Percentiles rank a stretch among this genome's conserved stretches.
Evolutionary conservation across 805 yeast genomes (phyloP).

Genomic region (Hanseniaspora guilliermondii): DNA sequence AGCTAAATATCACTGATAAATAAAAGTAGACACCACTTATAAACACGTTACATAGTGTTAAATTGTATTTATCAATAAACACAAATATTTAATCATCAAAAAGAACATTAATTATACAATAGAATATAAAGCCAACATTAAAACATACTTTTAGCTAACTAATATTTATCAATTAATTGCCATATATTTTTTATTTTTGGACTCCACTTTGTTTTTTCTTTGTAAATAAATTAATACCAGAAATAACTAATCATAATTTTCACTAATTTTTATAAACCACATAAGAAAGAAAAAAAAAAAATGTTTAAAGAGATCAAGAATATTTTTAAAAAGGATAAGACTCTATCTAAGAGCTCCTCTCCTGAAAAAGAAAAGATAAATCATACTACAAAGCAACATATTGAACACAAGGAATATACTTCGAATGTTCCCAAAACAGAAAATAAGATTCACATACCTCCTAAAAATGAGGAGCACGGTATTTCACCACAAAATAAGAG

Average conservation of each 20-base stretch:
- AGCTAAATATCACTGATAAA: no score
- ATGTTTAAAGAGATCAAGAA: slow-evolving; percentile 12
- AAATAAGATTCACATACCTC: not conserved
- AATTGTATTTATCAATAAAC: no score
- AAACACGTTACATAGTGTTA: no score
- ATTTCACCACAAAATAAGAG: not conserved
- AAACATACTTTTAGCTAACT: no score
- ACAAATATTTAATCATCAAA: no score
- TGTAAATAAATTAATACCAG: not conserved
- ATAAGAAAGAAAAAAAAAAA: not conserved
- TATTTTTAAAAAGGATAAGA: slow-evolving; percentile 12
- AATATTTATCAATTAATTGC: no score
- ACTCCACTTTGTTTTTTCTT: not conserved
- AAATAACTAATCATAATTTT: no score
- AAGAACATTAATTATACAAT: no score
- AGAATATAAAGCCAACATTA: no score
- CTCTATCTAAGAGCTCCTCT: not conserved
- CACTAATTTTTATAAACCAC: not conserved
- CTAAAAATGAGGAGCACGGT: not conserved
- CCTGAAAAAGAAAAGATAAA: not conserved
- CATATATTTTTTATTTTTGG: not conserved
- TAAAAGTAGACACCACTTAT: no score
- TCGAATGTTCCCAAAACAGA: not conserved
- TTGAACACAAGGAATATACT: not conserved
- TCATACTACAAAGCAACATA: not conserved